Base-by-base conservation (phyloP, 139 green algal species). In the Dunaliella primolecta region DNA sequence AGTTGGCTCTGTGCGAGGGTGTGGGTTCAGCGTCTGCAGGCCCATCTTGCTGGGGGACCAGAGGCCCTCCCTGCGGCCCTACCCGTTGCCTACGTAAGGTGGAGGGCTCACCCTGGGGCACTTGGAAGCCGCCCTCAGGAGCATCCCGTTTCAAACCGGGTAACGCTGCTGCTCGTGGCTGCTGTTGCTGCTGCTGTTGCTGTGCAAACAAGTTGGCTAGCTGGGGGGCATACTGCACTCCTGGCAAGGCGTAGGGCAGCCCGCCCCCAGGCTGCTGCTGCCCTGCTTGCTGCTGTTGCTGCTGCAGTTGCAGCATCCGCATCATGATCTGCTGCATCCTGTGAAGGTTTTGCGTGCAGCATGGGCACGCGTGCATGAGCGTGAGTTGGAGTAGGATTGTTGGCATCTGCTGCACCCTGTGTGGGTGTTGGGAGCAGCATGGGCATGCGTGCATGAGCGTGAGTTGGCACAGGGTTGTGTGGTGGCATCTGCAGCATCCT, bases 141-240 rank as follows among this genome's bases (percentile, higher is more conserved):
- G 84, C n/a, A 34, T 87, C 84, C n/a, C 75, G 80, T 36, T 90
- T 87, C 34, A 84, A 29, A 24, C 82, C 56, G 74, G 75, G 11
- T 0, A 11, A 11, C 38, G 56, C 81, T 78, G 46, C 74, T 79
- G 81, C 38, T 72, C 32, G 55, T 31, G 75, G 83, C 56, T 72
- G 56, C 56, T 34, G 85, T 55, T 79, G 84, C 79, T 78, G 56
- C 31, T 74, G 75, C 78, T 79, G 75, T 38, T 34, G 77, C 77
- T 46, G 32, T 2, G 2, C 46, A 7, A 31, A 81, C 11, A 64
- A 15, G 46, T 64, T 64, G 46, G 46, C 46, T 64, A 64, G 46
- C 46, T 64, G 46, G 32, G 30, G 31, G 30, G 77, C 77, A 81
- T 25, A 31, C n/a, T 37, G 23, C 77, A 46, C 32, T 2, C 33